phyloP scores from a whole-genome alignment of 2,329 filamentous ascomycete genomes.

The Elsinoe australis region DNA sequence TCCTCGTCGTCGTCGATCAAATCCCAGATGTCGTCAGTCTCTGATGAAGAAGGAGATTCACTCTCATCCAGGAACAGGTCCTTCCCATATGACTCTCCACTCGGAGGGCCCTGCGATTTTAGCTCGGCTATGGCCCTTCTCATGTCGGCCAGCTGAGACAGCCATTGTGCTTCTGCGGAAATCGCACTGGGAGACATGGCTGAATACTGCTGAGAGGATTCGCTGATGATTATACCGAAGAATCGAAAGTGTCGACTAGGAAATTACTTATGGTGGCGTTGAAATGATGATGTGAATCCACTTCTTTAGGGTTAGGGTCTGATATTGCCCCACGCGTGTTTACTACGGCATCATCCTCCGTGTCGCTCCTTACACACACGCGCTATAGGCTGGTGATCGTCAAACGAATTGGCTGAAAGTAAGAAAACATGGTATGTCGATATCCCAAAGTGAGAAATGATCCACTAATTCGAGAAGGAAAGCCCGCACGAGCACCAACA shows the following conservation, averaged over 20 bases:
- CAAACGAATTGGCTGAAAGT: too few species aligned
- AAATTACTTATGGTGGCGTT: background rate
- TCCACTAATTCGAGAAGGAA: slow-evolving; percentile 49
- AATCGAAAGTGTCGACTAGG: too few species aligned
- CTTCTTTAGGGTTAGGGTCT: slow-evolving; percentile 5
- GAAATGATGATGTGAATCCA: background rate
- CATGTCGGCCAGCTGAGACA: slow-evolving; percentile 79
- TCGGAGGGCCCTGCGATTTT: slow-evolving; percentile 45
- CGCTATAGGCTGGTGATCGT: too few species aligned
- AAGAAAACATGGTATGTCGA: too few species aligned
- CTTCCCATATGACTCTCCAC: slow-evolving; percentile 44
- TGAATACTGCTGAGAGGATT: background rate
- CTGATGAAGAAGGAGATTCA: slow-evolving; percentile 52
- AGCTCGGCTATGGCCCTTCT: slow-evolving; percentile 72
- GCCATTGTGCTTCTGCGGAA: slow-evolving; percentile 62
- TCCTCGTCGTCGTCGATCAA: slow-evolving; percentile 69
- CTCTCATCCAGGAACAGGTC: slow-evolving; percentile 61
- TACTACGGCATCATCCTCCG: too few species aligned
- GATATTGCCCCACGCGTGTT: slow-evolving; percentile 16
- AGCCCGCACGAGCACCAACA: slow-evolving; percentile 97
- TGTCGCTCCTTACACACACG: too few species aligned
- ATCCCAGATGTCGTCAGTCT: slow-evolving; percentile 83
- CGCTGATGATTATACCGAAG: background rate
- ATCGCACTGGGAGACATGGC: slow-evolving; percentile 35
- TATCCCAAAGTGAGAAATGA: too few species aligned